Base-by-base conservation (phyloP, 2,329 filamentous ascomycete species). In the Mollisiaceae sp. region DNA sequence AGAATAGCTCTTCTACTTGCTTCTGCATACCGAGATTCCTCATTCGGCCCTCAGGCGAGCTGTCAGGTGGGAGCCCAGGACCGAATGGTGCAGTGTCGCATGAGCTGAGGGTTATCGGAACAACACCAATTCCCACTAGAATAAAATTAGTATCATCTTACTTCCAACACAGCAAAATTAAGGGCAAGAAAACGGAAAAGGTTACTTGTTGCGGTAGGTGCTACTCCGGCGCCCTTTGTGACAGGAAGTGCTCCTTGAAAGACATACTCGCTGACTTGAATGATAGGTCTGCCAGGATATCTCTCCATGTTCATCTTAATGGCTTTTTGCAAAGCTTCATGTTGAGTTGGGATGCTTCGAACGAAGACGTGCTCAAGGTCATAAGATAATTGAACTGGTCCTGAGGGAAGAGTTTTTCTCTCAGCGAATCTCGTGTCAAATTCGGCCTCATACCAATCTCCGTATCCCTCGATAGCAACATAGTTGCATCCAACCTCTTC, bases 261-360 rank as follows among this genome's bases (percentile, higher is more conserved):
- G 2, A 76, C 70, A 2, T 75, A 72, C 69, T 85, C 83, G 39
- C 75, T 75, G n/a, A 85, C 60, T 14, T 82, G 72, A 22, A 85
- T 67, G 35, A 85, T 75, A 36, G 80, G 74, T 9, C 78, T 75
- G 4, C 66, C 67, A 2, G 77, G 76, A 38, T 79, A 73, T 1
- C 74, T 63, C 8, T 73, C 72, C 2, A 75, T 73, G 36, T 79
- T 65, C 4, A 69, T 72, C 70, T 77, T 76, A 15, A 82, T 78
- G 2, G 77, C 74, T 11, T 63, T 65, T 62, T 79, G 77, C 8
- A 80, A 54, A 5, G 75, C 73, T 47, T 72, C 65, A 65, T 78
- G 75, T 8, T 77, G 74, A 4, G 68, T 62, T 0, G 77, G 75
- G 4, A 79, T 79, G 12, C 71, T 61, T 4, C 73, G 72, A 43